Evolutionary conservation across 1,284 basidiomycete genomes (phyloP), one percentile per base, ranked within the genome.

Genomic region (Lignosus rhinocerotis): DNA sequence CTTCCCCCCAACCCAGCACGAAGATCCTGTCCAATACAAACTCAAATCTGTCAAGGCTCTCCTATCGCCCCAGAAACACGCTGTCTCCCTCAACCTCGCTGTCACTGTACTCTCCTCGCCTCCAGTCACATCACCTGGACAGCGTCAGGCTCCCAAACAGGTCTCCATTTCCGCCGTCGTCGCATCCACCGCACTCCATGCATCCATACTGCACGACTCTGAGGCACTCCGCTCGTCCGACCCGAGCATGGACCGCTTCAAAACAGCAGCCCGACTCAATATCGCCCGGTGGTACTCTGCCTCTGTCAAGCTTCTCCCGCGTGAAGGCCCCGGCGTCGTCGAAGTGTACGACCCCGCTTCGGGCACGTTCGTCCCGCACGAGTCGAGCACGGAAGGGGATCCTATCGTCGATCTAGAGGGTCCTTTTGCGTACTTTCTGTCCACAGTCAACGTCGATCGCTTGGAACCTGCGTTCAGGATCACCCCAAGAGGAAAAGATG

Each of bases 341-440:
- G 72, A 83, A 55, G 75, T 83, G 17, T 96, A 92, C 72, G 81
- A 91, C 64, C 81, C 86, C 1, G 45, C 58, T 0, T 69, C 69
- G 1, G 68, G 77, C 33, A 50, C 69, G 0, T 94, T 91, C 63
- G 72, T 80, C n/a, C 67, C 78, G n/a, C 75, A 78, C 63, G 58
- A 67, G 30, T 43, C 44, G 14, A 61, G 60, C 51, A 61, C 62
- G 14, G 64, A 72, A 34, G 62, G 70, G 14, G 71, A 75, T 33
- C 71, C 75, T 4, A 69, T 76, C 17, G 71, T 82, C 30, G 77
- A 80, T 44, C 60, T 90, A n/a, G 66, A 80, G 0, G 95, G 94
- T 0, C 93, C 93, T 1, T 97, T 96, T 69, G 77, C 82, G 17
- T 98, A 98, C 73, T 92, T 94, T 69, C 73, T 96, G 19, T 86